Evolutionary conservation across 192 early-diverging fungal species (phyloP), one percentile per base, ranked within the genome.

Genomic region (Entomortierella chlamydospora): DNA sequence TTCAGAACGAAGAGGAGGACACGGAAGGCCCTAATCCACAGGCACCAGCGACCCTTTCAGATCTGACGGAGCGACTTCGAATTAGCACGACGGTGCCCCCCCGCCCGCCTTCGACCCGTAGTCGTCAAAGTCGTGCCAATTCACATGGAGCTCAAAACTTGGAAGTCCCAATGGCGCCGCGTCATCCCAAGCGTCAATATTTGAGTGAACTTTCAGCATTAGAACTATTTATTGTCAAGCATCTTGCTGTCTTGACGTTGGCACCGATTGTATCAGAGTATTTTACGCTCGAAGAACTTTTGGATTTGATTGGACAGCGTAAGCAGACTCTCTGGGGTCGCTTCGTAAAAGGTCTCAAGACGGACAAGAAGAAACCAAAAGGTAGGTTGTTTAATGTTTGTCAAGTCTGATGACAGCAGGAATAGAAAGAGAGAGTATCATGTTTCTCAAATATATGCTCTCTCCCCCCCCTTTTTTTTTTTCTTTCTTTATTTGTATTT

Each of bases 161-260:
- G 43, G 45, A 56, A 49, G 65, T 58, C 6, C 59, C 26, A 23
- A 58, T 1, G 31, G 57, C 34, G 13, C 28, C 57, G 12, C 59
- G 50, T 43, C 60, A 70, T 57, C 59, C 70, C 54, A 83, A 72
- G 72, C 58, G 57, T 54, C 78, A 83, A 60, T 90, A 87, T 65
- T 66, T 93, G 15, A 82, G 83, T 10, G 94, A 95, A 61, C 68
- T 94, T 11, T 89, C 89, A 18, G 93, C 93, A 9, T 81, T 97
- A n/a, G 92, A 94, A 65, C 86, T 90, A 51, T 91, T 97, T 81
- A 92, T 92, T 37, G 91, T 95, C 25, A 90, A 93, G 51, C 95
- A 97, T 54, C 83, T 94, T 33, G 97, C 96, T 15, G 93, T 95
- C 1, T 80, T 91, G 37, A 86, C 88, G 18, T 81, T 99, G 65